Evolutionary conservation across 352 stramenopile genomes (phyloP).

Genomic region (Thalassiosira mediterranea): DNA sequence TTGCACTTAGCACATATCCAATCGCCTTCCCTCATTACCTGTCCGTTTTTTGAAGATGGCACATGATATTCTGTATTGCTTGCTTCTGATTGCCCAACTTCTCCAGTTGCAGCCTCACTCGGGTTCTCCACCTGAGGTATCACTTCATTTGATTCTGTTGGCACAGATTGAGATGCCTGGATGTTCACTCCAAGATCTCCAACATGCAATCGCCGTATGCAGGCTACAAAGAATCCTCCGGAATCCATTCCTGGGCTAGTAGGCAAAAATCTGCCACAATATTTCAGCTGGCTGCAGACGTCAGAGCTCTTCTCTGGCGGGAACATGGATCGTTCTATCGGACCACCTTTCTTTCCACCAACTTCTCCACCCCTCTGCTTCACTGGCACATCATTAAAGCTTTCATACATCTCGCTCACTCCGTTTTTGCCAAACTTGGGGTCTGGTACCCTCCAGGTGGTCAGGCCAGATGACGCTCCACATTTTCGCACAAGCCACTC

Average conservation of each 20-base stretch:
- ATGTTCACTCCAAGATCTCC: conserved; percentile 14
- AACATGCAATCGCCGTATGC: conserved; percentile 12
- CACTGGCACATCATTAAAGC: conserved; percentile 17
- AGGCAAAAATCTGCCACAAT: conserved; percentile 31
- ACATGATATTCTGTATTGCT: not conserved
- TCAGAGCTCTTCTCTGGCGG: conserved; percentile 9
- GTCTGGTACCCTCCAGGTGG: conserved; percentile 24
- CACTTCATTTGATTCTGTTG: conserved; percentile 2
- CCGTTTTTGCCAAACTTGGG: conserved; percentile 28
- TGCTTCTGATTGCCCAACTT: conserved; percentile 3
- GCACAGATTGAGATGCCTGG: no score
- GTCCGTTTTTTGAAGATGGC: not conserved
- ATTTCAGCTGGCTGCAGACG: not conserved
- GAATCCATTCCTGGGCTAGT: conserved; percentile 21
- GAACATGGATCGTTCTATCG: conserved; percentile 37
- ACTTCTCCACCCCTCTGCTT: conserved; percentile 12
- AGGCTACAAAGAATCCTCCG: conserved; percentile 34
- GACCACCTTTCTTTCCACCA: no score
- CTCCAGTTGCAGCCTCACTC: no score
- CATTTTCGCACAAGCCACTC: conserved; percentile 6
- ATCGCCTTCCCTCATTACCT: conserved; percentile 18
- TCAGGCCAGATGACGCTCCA: conserved; percentile 12
- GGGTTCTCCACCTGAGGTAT: not conserved
- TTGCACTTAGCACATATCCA: conserved; percentile 19
- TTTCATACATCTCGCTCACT: conserved; percentile 15